These are phyloP conservation scores for Gossypium longicalyx DNA, from an alignment of 345 rosid species.

Conservation along the genomic window DNA sequence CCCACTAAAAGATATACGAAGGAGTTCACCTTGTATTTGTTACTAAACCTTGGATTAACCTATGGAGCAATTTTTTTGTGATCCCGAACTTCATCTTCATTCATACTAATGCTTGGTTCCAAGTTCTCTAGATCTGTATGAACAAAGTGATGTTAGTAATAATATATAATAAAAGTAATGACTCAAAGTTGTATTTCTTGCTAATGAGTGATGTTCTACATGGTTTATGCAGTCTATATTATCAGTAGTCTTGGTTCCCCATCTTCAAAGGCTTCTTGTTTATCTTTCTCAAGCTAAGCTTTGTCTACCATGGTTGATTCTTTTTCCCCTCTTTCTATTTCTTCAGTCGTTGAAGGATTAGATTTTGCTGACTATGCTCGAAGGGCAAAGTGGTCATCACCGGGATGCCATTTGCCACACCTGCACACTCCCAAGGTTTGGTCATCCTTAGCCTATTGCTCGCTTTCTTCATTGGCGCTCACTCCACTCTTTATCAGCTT, in stretches of 20 bases:
- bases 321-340: constrained; percentile 2
- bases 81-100: neutral
- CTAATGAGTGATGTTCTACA: neutral
- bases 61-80: constrained; percentile 6
- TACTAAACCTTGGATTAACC: neutral
- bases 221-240: neutral
- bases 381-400: constrained; percentile 89
- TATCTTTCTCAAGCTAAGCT: constrained; percentile 9
- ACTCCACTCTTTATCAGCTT: neutral
- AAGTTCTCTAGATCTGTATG: neutral
- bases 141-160: neutral
- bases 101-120: neutral
- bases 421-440: constrained; percentile 86
- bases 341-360: constrained; percentile 92
- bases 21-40: neutral
- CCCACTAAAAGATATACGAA: neutral
- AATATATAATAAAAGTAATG: neutral
- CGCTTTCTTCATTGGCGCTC: neutral
- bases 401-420: constrained; percentile 84
- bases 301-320: constrained; percentile 18
- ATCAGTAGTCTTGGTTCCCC: neutral
- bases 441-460: constrained; percentile 12
- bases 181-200: neutral
- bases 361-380: constrained; percentile 98
- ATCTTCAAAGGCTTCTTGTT: neutral